Conservation (phyloP, 208 protist species). For the Spironucleus salmonicida region DNA sequence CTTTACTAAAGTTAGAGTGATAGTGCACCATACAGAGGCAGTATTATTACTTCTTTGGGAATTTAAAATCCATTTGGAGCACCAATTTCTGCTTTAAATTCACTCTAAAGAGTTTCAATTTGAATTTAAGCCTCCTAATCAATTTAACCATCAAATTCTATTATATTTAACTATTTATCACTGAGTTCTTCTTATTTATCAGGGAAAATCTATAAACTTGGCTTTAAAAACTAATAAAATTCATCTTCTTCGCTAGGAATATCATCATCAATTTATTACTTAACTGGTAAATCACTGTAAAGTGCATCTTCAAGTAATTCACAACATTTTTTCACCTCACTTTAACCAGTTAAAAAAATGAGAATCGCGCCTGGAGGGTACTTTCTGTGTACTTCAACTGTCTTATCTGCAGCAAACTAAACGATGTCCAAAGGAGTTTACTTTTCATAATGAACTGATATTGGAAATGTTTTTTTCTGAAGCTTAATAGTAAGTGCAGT, state of each 20-base stretch:
- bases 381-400: not conserved
- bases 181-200: not conserved
- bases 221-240: not conserved
- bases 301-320: not conserved
- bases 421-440: not conserved
- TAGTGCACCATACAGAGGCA: conserved; percentile 6
- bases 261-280: not conserved
- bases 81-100: no score
- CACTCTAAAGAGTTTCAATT: no score
- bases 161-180: no score
- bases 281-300: not conserved
- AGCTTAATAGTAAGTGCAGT: not conserved
- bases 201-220: not conserved
- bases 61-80: no score
- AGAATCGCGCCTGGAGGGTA: conserved; percentile 2
- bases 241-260: not conserved
- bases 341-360: conserved; percentile 5
- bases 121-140: no score
- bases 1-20: not conserved
- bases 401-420: not conserved
- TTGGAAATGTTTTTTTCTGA: not conserved
- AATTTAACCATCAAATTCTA: no score
- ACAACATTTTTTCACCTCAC: not conserved
- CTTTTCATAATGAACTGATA: conserved; percentile 1
- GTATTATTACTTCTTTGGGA: no score